Conservation (phyloP, 306 rosid genomes). For the Cicer bijugum region DNA sequence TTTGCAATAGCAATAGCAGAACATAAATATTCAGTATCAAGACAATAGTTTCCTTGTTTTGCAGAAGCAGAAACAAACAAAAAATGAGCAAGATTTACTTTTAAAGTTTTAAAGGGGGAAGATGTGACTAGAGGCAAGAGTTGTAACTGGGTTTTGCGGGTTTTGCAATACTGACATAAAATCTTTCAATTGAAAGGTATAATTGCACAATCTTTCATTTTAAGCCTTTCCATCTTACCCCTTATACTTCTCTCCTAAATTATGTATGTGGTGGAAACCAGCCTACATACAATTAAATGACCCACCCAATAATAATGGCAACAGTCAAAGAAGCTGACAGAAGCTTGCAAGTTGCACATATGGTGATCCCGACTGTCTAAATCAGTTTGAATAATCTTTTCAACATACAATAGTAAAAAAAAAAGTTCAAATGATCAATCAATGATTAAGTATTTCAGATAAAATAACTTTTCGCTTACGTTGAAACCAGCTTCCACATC, state of each 20-base stretch:
- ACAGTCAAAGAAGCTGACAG: conserved; percentile 18
- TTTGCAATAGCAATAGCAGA: conserved; percentile 6
- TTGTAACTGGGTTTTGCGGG: background rate
- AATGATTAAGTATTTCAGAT: background rate
- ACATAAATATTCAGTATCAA: conserved; percentile 1
- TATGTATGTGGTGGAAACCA: conserved; percentile 19
- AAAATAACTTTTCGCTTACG: background rate
- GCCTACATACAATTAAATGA: conserved; percentile 20
- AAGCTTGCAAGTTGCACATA: background rate
- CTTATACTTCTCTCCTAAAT: conserved; percentile 13
- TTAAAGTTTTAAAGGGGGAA: background rate
- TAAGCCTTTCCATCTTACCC: background rate
- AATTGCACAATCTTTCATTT: conserved; percentile 15
- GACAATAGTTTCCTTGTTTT: conserved; percentile 20
- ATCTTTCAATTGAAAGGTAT: conserved; percentile 35
- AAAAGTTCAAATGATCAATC: background rate
- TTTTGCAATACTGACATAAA: conserved; percentile 17
- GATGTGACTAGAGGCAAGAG: conserved; percentile 2
- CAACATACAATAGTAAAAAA: background rate
- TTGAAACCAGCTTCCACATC: background rate
- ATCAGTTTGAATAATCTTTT: conserved; percentile 9
- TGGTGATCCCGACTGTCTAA: conserved; percentile 28
- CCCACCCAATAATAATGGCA: conserved; percentile 14
- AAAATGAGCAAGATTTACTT: conserved; percentile 11
- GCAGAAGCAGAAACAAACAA: conserved; percentile 6